Evolutionary conservation across 179 eudicot genomes (phyloP).

Genomic region (Silene noctiflora): DNA sequence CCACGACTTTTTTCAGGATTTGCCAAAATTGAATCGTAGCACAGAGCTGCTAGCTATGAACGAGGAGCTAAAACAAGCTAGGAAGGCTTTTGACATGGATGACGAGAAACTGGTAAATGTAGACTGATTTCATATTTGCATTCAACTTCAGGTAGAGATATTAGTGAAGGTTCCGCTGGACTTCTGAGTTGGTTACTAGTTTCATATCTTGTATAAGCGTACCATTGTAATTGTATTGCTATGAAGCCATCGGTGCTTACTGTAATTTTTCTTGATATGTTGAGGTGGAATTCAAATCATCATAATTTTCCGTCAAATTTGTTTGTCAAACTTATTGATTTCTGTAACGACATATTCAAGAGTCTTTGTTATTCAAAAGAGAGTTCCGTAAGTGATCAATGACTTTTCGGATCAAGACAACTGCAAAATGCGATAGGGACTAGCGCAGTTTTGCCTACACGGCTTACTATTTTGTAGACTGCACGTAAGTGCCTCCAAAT

Average conservation of each 20-base stretch:
- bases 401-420: too few species aligned
- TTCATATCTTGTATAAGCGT: neutral
- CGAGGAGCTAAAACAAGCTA: slow-evolving; percentile 94
- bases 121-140: slow-evolving; percentile 46
- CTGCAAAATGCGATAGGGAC: neutral
- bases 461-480: neutral
- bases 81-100: slow-evolving; percentile 90
- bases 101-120: slow-evolving; percentile 75
- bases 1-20: slow-evolving; percentile 43
- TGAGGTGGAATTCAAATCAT: too few species aligned
- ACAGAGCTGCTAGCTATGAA: slow-evolving; percentile 86
- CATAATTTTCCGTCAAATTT: too few species aligned
- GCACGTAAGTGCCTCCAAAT: slow-evolving; percentile 9
- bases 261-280: too few species aligned
- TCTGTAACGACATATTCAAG: slow-evolving; percentile 17
- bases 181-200: neutral
- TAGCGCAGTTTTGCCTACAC: neutral
- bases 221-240: neutral
- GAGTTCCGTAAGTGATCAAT: too few species aligned
- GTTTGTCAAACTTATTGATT: neutral
- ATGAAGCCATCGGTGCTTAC: neutral
- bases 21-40: slow-evolving; percentile 78
- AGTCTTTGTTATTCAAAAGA: too few species aligned
- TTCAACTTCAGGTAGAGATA: neutral
- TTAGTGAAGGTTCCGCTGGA: neutral